A percentile compares a stretch with the other conserved stretches of the same genome.
Conservation (phyloP, 163 green algal genomes). For the Volvox carteri region DNA sequence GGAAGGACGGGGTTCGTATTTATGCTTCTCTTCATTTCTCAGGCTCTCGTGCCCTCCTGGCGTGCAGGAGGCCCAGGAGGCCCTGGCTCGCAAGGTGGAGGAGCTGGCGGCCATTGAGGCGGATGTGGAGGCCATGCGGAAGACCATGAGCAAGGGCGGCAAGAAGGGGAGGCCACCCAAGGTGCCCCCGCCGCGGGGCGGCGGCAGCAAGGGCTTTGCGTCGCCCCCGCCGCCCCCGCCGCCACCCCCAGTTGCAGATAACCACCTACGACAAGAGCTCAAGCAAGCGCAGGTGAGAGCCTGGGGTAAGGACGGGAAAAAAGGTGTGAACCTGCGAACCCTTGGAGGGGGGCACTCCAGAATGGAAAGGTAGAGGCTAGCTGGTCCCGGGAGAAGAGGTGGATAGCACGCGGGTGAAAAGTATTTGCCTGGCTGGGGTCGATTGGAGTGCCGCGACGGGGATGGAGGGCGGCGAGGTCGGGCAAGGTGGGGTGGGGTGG, state of each 20-base stretch:
- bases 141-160: constrained; percentile 50
- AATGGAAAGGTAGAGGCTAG: neutral
- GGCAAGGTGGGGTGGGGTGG: too few relatives aligned
- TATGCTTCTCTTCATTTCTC: too few relatives aligned
- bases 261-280: constrained; percentile 49
- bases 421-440: too few relatives aligned
- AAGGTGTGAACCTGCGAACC: too few relatives aligned
- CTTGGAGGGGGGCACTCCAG: neutral
- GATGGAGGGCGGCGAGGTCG: too few relatives aligned
- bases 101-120: constrained; percentile 60
- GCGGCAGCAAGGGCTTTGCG: constrained; percentile 50
- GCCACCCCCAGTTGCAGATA: neutral
- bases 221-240: neutral
- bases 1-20: too few relatives aligned
- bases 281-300: constrained; percentile 54
- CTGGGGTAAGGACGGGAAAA: neutral
- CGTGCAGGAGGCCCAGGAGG: constrained; percentile 44
- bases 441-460: too few relatives aligned
- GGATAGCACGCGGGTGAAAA: too few relatives aligned
- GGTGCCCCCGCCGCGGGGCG: constrained; percentile 17
- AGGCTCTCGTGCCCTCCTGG: too few relatives aligned
- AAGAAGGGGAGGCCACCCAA: constrained; percentile 7
- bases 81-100: constrained; percentile 40
- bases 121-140: constrained; percentile 59
- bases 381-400: too few relatives aligned